Percentiles rank a stretch among this genome's conserved stretches.
phyloP scores from a whole-genome alignment of 768 basidiomycete genomes.

The Trametes gibbosa region DNA sequence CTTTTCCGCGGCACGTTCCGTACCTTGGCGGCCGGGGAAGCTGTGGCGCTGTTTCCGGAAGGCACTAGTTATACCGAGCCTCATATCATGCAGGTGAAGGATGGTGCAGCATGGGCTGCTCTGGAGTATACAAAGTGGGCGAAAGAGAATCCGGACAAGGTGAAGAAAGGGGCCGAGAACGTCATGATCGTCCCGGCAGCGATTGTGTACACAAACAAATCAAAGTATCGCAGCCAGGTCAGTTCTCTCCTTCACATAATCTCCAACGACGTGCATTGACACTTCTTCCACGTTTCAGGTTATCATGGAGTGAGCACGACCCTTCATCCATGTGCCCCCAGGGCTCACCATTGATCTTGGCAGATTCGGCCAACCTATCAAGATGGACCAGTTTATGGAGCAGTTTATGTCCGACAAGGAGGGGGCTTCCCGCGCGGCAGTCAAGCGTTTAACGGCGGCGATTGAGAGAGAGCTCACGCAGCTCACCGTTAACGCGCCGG shows the following conservation, averaged over 20 bases:
- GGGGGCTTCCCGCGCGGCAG: conserved; percentile 70
- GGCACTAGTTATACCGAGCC: conserved; percentile 94
- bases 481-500: conserved; percentile 86
- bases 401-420: conserved; percentile 74
- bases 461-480: conserved; percentile 71
- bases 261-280: conserved; percentile 2
- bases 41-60: conserved; percentile 92
- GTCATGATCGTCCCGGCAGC: conserved; percentile 77
- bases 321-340: not conserved
- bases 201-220: conserved; percentile 94
- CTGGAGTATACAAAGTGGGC: conserved; percentile 88
- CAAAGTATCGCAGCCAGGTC: conserved; percentile 89
- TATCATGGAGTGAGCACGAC: conserved; percentile 60
- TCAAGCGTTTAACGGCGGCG: conserved; percentile 77
- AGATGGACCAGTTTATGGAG: conserved; percentile 67
- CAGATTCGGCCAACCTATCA: conserved; percentile 83
- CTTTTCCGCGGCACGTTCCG: conserved; percentile 90
- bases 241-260: conserved; percentile 31
- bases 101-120: conserved; percentile 93
- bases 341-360: not conserved
- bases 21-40: conserved; percentile 72
- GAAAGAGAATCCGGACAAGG: conserved; percentile 48
- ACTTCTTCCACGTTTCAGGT: conserved; percentile 45
- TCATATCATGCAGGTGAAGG: conserved; percentile 87
- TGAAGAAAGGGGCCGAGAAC: conserved; percentile 36